These are phyloP conservation scores for Rhinocladiella mackenziei DNA, from an alignment of 2,329 filamentous ascomycete species.

Conservation along the genomic window DNA sequence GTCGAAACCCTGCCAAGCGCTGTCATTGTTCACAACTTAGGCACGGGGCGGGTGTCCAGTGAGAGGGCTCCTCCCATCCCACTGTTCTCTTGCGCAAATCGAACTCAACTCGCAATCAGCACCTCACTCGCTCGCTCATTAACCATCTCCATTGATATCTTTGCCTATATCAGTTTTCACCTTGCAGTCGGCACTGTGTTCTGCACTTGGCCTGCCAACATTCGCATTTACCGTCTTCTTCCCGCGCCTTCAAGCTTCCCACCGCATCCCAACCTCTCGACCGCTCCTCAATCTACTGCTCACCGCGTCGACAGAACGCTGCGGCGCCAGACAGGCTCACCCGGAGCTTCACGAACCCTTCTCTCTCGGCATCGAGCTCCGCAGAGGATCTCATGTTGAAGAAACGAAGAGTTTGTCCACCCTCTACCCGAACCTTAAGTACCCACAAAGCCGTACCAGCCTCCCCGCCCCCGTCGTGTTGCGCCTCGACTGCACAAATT, in stretches of 20 bases:
- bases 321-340: slow-evolving; percentile 8
- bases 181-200: too few relatives aligned
- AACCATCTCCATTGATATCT: slow-evolving; percentile 26
- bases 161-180: slow-evolving; percentile 21
- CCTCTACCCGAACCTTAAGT: slow-evolving; percentile 16
- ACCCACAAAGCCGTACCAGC: slow-evolving; percentile 11
- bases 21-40: too few relatives aligned
- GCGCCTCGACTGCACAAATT: slow-evolving; percentile 3
- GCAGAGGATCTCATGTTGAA: slow-evolving; percentile 42
- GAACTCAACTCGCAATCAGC: too few relatives aligned
- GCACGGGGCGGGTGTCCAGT: background rate
- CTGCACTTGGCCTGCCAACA: too few relatives aligned
- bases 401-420: slow-evolving; percentile 45
- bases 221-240: slow-evolving; percentile 5
- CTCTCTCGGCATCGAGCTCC: slow-evolving; percentile 14
- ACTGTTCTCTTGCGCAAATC: slow-evolving; percentile 13
- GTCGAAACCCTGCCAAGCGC: too few relatives aligned
- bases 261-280: slow-evolving; percentile 1
- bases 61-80: slow-evolving; percentile 1
- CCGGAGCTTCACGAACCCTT: slow-evolving; percentile 6
- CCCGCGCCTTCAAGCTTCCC: slow-evolving; percentile 5
- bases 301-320: slow-evolving; percentile 8
- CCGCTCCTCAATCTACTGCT: slow-evolving; percentile 4
- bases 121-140: slow-evolving; percentile 17
- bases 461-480: slow-evolving; percentile 11